These are phyloP conservation scores for Taphrina betulina DNA, from an alignment of 1,139 yeast genomes.

Conservation along the genomic window DNA sequence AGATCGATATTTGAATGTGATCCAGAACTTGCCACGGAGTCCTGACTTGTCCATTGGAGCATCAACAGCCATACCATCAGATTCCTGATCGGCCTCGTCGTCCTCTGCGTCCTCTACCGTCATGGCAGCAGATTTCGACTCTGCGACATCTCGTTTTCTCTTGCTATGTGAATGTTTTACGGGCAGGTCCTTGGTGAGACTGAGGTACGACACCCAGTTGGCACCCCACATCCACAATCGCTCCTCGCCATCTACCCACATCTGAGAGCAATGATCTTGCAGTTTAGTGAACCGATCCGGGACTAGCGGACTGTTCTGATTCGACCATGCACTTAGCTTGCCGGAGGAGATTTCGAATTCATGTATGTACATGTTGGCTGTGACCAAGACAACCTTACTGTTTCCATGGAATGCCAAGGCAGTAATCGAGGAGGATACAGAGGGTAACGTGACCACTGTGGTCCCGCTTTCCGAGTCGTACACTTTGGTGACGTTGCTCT, in stretches of 20 bases:
- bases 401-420: conserved; percentile 57
- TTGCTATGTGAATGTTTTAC: neutral
- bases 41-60: conserved; percentile 10
- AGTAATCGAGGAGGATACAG: conserved; percentile 60
- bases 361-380: conserved; percentile 70
- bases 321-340: conserved; percentile 72
- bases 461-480: conserved; percentile 43
- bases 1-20: conserved; percentile 74
- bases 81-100: conserved; percentile 14
- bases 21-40: conserved; percentile 59
- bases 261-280: conserved; percentile 72
- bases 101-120: conserved; percentile 27
- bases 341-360: conserved; percentile 56
- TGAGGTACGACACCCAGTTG: conserved; percentile 78
- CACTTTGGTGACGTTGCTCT: conserved; percentile 66
- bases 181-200: conserved; percentile 63
- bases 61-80: conserved; percentile 10
- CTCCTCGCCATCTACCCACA: conserved; percentile 49
- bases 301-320: conserved; percentile 67
- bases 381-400: conserved; percentile 49
- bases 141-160: conserved; percentile 1
- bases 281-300: conserved; percentile 63
- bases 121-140: conserved; percentile 2
- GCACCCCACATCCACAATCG: conserved; percentile 80
- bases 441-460: conserved; percentile 45